Base-by-base conservation (phyloP, 2,329 filamentous ascomycete species). In the Colletotrichum lentis region DNA sequence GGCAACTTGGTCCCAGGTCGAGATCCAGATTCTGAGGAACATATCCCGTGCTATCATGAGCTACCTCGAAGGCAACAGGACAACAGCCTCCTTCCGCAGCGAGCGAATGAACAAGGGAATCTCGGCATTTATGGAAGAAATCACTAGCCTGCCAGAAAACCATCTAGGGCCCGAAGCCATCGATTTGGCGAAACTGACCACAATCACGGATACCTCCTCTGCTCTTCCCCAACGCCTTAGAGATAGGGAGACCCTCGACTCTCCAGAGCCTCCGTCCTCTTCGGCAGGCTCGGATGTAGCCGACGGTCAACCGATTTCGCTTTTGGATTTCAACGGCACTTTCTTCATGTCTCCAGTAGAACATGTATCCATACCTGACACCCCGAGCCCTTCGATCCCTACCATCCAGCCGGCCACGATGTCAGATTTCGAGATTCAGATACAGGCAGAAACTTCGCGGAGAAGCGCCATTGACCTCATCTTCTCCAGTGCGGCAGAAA, bases 401-500 rank as follows among this genome's bases (percentile, higher is more conserved):
- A 22, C 44, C n/a, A 14, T 47, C 20, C 44, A 24, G 69, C 72
- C 7, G 71, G 71, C 4, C 74, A 37, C 39, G 5, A 22, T 16
- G 22, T 43, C 65, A 64, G 27, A 20, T 11, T 57, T 43, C 39
- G 54, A 27, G 37, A 46, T 8, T 27, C 24, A 20, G 54, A 57
- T 43, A 37, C 37, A 56, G 2, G 37, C 35, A 12, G 39, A 47
- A 22, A 24, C 35, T 11, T 27, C 39, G 16, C 22, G 37, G 20
- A 43, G 12, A 20, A 57, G 35, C 20, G 39, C 39, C 18, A n/a
- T 39, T 5, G 18, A 47, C 22, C 57, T n/a, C 44, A 70, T 80
- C 4, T 83, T 84, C 62, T 78, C 77, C 2, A 80, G 77, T 11
- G 83, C 82, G 5, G 77, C 81, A 7, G 79, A 79, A 46, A 74